Evolutionary conservation across 176 grass and related monocot species (phyloP), one percentile per base, ranked within the genome.

Genomic region (Coix lacrymajobi): DNA sequence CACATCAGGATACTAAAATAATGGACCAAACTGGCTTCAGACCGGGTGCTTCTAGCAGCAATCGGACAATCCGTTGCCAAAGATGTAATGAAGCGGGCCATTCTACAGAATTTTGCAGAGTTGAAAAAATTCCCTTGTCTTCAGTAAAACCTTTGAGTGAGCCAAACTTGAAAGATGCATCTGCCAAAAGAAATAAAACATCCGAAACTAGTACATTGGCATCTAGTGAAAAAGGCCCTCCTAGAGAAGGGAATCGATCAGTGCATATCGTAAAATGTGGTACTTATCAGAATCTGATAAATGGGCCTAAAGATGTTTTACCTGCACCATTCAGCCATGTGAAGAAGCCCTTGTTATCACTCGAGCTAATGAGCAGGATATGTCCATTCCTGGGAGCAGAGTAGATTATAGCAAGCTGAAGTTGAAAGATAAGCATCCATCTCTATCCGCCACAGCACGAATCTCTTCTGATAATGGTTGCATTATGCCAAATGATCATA

Each of bases 21-120:
- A 94, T 87, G 77, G 81, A 89, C 19, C 12, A 44, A 19, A 32
- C 81, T 76, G 76, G 84, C 41, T 94, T 80, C 54, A 91, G 32
- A 60, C 62, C 29, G 19, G 40, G 80, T 84, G 84, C 66, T 89
- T 73, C 69, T 79, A 57, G 65, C 56, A 66, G 45, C 58, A 88
- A 31, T 68, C 79, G 31, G 65, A 25, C 71, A 69, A 36, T 66
- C 7, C 79, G 87, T 63, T 95, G 92, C 80, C 89, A 95, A 49
- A 81, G 82, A 44, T 95, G 89, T 86, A 93, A 98, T 91, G 92
- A 91, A 91, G 57, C 7, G 22, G 92, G 89, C 58, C 96, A 98
- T 79, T 71, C 80, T 52, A 91, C 88, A 19, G 91, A 95, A 83
- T 93, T 81, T 73, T 95, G 96, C 79, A 45, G 76, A 13, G 62